These are phyloP conservation scores for Eleusine coracana DNA, from an alignment of 176 grass and related monocot species.

Conservation along the genomic window DNA sequence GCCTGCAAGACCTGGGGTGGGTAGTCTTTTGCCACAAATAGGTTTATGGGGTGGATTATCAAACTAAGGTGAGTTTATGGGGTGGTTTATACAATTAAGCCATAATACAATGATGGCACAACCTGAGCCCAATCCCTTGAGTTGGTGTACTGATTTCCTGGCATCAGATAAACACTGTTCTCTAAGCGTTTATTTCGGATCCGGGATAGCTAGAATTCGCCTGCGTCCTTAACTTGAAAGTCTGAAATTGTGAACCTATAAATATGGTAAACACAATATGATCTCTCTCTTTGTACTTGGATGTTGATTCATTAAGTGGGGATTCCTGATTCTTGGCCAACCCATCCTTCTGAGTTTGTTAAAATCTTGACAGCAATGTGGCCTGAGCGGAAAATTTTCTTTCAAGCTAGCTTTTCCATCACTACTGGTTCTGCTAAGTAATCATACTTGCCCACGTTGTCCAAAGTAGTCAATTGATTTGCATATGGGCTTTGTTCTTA, in stretches of 20 bases:
- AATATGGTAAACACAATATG: not conserved
- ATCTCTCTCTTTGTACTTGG: not conserved
- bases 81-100: no score
- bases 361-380: not conserved
- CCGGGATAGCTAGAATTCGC: not conserved
- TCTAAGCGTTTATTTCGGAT: not conserved
- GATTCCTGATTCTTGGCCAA: not conserved
- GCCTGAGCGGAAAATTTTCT: not conserved
- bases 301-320: not conserved
- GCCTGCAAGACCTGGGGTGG: no score
- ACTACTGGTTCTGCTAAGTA: not conserved
- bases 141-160: not conserved
- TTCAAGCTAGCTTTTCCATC: not conserved
- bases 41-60: no score
- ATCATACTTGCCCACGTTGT: not conserved
- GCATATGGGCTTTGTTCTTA: not conserved
- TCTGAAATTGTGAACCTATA: not conserved
- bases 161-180: not conserved
- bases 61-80: no score
- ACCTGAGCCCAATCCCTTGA: not conserved
- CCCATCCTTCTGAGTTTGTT: not conserved
- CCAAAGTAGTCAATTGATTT: constrained; percentile 23
- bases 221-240: not conserved
- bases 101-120: not conserved
- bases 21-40: no score